Conservation (phyloP, 352 stramenopile species). For the Globisporangium yorkense region DNA sequence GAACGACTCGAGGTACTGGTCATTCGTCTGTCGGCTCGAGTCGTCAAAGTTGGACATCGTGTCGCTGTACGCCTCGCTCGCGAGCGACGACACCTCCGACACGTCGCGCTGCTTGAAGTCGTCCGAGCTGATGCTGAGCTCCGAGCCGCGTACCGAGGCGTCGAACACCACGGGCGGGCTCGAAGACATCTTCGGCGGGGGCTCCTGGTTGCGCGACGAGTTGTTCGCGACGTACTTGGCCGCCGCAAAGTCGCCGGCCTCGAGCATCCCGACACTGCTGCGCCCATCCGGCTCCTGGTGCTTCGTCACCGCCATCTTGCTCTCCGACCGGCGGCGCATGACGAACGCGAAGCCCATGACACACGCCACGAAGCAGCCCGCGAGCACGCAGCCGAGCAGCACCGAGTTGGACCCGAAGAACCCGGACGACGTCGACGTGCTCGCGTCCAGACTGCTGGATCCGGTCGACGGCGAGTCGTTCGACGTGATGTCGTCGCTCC, state of each 20-base stretch:
- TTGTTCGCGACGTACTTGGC: slow-evolving; percentile 39
- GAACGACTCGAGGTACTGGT: slow-evolving; percentile 34
- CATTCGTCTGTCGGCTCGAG: slow-evolving; percentile 27
- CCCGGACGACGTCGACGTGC: slow-evolving; percentile 6
- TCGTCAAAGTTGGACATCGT: slow-evolving; percentile 56
- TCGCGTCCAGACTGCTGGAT: slow-evolving; percentile 11
- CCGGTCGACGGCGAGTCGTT: not conserved
- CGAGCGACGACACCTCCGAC: slow-evolving; percentile 41
- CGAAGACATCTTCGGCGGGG: slow-evolving; percentile 27
- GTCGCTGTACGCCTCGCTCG: slow-evolving; percentile 30
- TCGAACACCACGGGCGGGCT: slow-evolving; percentile 30
- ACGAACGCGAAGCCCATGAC: slow-evolving; percentile 35
- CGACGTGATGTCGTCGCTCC: not conserved
- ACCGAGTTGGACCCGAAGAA: slow-evolving; percentile 23
- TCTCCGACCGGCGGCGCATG: slow-evolving; percentile 39
- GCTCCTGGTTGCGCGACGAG: slow-evolving; percentile 37
- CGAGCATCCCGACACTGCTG: slow-evolving; percentile 31
- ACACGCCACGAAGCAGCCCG: slow-evolving; percentile 24
- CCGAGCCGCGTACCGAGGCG: slow-evolving; percentile 32
- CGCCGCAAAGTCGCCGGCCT: slow-evolving; percentile 20
- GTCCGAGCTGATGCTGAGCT: slow-evolving; percentile 35
- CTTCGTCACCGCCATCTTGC: slow-evolving; percentile 26
- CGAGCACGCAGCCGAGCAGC: slow-evolving; percentile 31
- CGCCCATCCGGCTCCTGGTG: slow-evolving; percentile 15
- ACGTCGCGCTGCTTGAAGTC: slow-evolving; percentile 24